Conservation (phyloP, 768 basidiomycete genomes). For the Mycena vulgaris region DNA sequence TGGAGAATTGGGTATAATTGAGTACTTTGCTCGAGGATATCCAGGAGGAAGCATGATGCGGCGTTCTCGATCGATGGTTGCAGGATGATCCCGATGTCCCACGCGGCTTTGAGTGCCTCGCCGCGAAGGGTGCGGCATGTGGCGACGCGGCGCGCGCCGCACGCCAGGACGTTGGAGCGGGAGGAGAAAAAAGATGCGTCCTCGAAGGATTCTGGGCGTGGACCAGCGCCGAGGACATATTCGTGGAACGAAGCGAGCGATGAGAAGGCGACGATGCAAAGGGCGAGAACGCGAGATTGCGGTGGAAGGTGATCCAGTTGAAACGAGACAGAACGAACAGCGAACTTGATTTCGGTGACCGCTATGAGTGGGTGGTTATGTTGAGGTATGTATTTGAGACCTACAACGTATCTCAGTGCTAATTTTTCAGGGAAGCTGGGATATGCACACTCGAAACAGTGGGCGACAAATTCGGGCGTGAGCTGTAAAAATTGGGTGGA, state of each 20-base stretch:
- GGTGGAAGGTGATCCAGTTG: conserved; percentile 19
- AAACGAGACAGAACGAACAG: background rate
- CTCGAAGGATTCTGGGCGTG: conserved; percentile 14
- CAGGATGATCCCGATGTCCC: conserved; percentile 16
- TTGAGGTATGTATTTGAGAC: conserved; percentile 1
- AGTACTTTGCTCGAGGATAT: conserved; percentile 19
- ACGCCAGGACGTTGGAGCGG: background rate
- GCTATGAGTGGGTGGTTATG: conserved; percentile 9
- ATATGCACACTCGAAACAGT: conserved; percentile 23
- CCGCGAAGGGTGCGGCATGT: background rate
- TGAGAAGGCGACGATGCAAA: conserved; percentile 21
- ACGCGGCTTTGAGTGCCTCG: conserved; percentile 24
- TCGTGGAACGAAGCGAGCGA: conserved; percentile 22
- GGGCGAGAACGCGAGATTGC: conserved; percentile 19
- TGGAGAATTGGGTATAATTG: background rate
- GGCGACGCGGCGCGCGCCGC: conserved; percentile 8
- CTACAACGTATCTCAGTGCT: background rate
- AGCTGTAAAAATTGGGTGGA: background rate
- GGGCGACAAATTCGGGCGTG: conserved; percentile 14
- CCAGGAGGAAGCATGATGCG: conserved; percentile 24
- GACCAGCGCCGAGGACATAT: conserved; percentile 10
- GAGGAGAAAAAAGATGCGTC: conserved; percentile 14
- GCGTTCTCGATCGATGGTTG: conserved; percentile 30
- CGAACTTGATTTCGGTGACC: background rate
- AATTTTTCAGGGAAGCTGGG: background rate